Percentiles rank a stretch among this genome's conserved stretches.
Conservation (phyloP, 352 stramenopile genomes). For the Blastocystis sp. region DNA sequence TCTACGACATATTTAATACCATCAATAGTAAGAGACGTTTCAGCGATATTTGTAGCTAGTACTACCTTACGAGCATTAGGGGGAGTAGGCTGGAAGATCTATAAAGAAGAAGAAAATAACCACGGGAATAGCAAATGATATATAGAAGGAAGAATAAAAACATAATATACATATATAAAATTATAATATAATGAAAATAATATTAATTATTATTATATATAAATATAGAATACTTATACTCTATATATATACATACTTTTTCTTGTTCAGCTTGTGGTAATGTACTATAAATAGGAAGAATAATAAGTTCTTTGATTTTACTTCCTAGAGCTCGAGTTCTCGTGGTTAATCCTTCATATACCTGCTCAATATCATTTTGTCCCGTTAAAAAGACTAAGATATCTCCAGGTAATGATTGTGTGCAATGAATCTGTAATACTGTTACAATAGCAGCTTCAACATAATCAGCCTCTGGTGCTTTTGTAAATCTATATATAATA, state of each 20-base stretch:
- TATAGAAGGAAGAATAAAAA: too few species aligned
- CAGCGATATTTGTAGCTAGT: constrained; percentile 95
- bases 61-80: constrained; percentile 84
- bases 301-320: constrained; percentile 85
- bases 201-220: too few species aligned
- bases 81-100: constrained; percentile 93
- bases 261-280: constrained; percentile 82
- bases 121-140: too few species aligned
- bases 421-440: constrained; percentile 93
- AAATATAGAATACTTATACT: too few species aligned
- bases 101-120: constrained; percentile 47
- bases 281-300: constrained; percentile 94
- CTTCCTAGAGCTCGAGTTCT: constrained; percentile 73
- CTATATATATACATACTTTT: background rate
- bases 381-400: constrained; percentile 97
- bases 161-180: too few species aligned
- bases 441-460: constrained; percentile 90
- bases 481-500: constrained; percentile 12
- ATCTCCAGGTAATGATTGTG: constrained; percentile 76
- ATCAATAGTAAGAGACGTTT: constrained; percentile 94
- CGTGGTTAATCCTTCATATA: constrained; percentile 75
- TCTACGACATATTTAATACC: constrained; percentile 98
- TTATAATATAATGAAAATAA: too few species aligned
- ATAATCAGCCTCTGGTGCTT: constrained; percentile 85
- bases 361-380: constrained; percentile 96